Conservation (phyloP, 345 rosid species). For the Stellera chamaejasme region DNA sequence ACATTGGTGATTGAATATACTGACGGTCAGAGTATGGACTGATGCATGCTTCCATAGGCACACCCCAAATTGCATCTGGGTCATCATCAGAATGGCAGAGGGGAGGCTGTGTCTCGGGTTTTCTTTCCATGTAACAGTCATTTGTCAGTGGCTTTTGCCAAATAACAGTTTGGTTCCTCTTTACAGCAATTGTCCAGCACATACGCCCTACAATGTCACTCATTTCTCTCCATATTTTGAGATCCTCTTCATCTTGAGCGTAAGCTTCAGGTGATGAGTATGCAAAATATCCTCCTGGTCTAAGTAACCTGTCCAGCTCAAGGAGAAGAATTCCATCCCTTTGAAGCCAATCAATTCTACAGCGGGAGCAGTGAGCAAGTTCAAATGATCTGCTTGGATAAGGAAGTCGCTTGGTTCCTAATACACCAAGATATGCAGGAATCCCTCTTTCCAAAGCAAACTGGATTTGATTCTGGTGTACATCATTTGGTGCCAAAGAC, state of each 20-base stretch:
- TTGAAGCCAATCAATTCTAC: slow-evolving; percentile 99
- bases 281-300: slow-evolving; percentile 98
- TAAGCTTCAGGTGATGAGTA: slow-evolving; percentile 99
- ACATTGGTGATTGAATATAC: slow-evolving; percentile 19
- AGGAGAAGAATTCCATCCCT: slow-evolving; percentile 97
- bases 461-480: slow-evolving; percentile 99
- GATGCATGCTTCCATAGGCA: slow-evolving; percentile 90
- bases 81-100: slow-evolving; percentile 80
- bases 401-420: slow-evolving; percentile 94
- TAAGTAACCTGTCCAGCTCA: slow-evolving; percentile 89
- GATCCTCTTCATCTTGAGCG: slow-evolving; percentile 94
- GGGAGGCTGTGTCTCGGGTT: slow-evolving; percentile 82
- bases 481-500: slow-evolving; percentile 98
- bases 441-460: slow-evolving; percentile 98
- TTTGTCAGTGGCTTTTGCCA: slow-evolving; percentile 93
- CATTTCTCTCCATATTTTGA: slow-evolving; percentile 91
- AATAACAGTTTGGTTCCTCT: slow-evolving; percentile 90
- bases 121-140: slow-evolving; percentile 81
- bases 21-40: slow-evolving; percentile 82
- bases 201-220: slow-evolving; percentile 82
- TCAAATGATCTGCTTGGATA: slow-evolving; percentile 99
- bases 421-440: slow-evolving; percentile 96
- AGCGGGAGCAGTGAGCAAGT: slow-evolving; percentile 94
- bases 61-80: slow-evolving; percentile 87
- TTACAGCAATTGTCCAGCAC: slow-evolving; percentile 95